Conservation (phyloP, 1,284 basidiomycete species). For the Heterobasidion parviporum region DNA sequence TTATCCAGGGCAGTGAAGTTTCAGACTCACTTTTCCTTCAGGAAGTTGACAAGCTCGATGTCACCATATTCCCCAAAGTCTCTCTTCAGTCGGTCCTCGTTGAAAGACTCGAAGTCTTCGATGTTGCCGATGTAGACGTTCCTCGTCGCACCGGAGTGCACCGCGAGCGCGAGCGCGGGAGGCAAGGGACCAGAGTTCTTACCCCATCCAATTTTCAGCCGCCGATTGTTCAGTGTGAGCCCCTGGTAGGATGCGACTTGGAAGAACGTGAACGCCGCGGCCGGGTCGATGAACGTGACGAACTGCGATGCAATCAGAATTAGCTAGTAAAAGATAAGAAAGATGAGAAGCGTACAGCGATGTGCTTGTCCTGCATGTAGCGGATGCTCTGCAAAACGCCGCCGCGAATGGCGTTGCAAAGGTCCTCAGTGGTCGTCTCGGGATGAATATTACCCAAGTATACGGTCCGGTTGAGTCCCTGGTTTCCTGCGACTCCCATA, state of each 20-base stretch:
- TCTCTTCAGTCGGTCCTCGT: conserved; percentile 75
- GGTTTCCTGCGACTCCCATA: conserved; percentile 33
- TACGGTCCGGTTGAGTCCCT: conserved; percentile 77
- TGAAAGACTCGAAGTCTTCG: conserved; percentile 85
- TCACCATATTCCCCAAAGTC: conserved; percentile 93
- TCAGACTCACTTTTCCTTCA: conserved; percentile 78
- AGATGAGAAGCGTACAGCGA: conserved; percentile 48
- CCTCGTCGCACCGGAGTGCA: conserved; percentile 85
- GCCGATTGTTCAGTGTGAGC: conserved; percentile 82
- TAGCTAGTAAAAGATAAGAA: conserved; percentile 4
- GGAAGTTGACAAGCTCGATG: conserved; percentile 91
- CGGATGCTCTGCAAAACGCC: conserved; percentile 86
- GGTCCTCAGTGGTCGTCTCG: conserved; percentile 85
- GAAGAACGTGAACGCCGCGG: conserved; percentile 86
- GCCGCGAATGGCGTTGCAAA: conserved; percentile 90
- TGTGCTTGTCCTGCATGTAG: conserved; percentile 92
- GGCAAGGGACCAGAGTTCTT: conserved; percentile 83
- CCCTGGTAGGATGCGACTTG: conserved; percentile 84
- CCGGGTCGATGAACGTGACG: conserved; percentile 85
- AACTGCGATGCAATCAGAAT: conserved; percentile 42
- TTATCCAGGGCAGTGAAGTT: no score
- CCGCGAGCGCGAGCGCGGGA: conserved; percentile 75
- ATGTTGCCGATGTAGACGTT: conserved; percentile 94
- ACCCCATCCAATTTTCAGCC: conserved; percentile 93
- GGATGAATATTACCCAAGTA: conserved; percentile 93